Percentiles rank a stretch among this genome's conserved stretches.
These are phyloP conservation scores for Exophiala sp. DNA, from an alignment of 2,329 filamentous ascomycete genomes.

Conservation along the genomic window DNA sequence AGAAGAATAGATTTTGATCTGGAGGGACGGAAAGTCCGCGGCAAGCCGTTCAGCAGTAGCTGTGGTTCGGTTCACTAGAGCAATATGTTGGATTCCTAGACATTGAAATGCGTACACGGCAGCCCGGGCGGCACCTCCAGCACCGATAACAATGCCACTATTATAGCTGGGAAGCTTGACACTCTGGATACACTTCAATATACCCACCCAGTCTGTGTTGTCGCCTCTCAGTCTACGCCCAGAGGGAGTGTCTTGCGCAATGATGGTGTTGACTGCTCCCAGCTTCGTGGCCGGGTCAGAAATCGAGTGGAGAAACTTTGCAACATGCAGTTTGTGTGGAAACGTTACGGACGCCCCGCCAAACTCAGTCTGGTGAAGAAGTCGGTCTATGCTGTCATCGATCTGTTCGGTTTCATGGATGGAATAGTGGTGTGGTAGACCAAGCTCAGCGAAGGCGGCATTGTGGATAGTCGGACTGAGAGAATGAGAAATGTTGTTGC, in stretches of 20 bases:
- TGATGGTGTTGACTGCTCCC: constrained; percentile 15
- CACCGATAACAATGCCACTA: constrained; percentile 29
- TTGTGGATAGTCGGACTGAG: constrained; percentile 28
- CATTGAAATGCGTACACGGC: constrained; percentile 28
- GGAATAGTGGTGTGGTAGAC: constrained; percentile 75
- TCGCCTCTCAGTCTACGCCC: constrained; percentile 23
- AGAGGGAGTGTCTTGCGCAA: constrained; percentile 1
- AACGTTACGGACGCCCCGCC: constrained; percentile 65
- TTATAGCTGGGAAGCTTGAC: constrained; percentile 24
- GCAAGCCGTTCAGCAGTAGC: constrained; percentile 3
- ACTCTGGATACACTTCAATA: constrained; percentile 29
- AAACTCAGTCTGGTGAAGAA: constrained; percentile 57
- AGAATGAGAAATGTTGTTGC: constrained; percentile 20
- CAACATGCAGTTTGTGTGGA: constrained; percentile 24
- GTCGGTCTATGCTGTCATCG: constrained; percentile 46
- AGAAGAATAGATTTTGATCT: constrained; percentile 12
- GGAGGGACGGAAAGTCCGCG: constrained; percentile 1
- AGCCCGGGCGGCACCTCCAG: constrained; percentile 24
- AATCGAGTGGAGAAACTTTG: constrained; percentile 9
- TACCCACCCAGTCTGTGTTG: constrained; percentile 32
- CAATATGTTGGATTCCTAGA: constrained; percentile 2
- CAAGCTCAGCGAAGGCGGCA: constrained; percentile 61
- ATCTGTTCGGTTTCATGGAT: constrained; percentile 38
- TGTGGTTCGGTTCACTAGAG: constrained; percentile 8
- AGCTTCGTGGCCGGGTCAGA: constrained; percentile 9